Conservation (phyloP, 176 grass and related monocot species). For the Rhynchospora tenuis region DNA sequence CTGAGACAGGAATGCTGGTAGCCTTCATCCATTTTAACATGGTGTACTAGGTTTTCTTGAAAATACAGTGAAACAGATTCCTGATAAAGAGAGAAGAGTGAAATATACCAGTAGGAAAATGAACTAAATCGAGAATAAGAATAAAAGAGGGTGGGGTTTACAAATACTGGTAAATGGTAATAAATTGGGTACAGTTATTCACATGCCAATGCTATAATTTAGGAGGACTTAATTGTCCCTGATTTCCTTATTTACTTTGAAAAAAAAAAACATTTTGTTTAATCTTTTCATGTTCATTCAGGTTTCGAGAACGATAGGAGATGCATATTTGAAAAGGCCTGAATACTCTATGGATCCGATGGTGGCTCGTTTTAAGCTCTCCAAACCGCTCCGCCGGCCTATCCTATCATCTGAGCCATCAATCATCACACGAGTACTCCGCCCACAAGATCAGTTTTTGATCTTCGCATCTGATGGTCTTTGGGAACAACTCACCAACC, state of each 20-base stretch:
- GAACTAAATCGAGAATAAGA: neutral
- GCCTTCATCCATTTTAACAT: neutral
- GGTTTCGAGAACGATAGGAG: conserved; percentile 98
- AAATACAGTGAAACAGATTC: neutral
- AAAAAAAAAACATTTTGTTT: conserved; percentile 2
- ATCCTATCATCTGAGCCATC: conserved; percentile 82
- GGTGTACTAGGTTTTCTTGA: neutral
- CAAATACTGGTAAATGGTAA: neutral
- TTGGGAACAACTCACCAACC: conserved; percentile 90
- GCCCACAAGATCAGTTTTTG: conserved; percentile 72
- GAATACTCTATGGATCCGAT: conserved; percentile 74
- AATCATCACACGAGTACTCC: conserved; percentile 45
- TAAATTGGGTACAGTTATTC: neutral
- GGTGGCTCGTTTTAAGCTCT: conserved; percentile 68
- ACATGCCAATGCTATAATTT: neutral
- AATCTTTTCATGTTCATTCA: conserved; percentile 31
- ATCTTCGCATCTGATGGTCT: conserved; percentile 96
- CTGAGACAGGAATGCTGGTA: neutral
- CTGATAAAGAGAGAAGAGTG: neutral
- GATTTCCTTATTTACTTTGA: neutral
- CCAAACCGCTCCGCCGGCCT: conserved; percentile 65
- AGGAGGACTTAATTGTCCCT: neutral
- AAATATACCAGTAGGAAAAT: neutral
- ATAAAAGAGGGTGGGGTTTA: neutral
- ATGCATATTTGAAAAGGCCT: conserved; percentile 85